These are phyloP conservation scores for Leccinum subgranulosum DNA, from an alignment of 768 basidiomycete species.

Conservation along the genomic window DNA sequence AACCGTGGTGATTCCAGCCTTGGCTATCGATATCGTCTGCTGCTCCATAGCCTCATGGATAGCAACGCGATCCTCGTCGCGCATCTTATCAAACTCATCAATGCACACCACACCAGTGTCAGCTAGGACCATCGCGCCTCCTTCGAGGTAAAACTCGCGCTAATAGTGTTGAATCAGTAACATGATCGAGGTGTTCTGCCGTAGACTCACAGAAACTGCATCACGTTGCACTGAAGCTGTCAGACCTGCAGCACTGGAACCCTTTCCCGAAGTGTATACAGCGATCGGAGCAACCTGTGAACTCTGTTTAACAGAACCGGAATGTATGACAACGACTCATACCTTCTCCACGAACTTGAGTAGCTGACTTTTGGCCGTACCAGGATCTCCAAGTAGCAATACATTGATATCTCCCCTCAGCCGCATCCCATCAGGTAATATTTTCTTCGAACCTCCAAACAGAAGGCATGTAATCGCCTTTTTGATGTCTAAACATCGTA, in stretches of 20 bases:
- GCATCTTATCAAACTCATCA: slow-evolving; percentile 99
- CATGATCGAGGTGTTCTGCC: neutral
- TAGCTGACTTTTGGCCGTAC: slow-evolving; percentile 96
- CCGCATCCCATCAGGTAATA: slow-evolving; percentile 96
- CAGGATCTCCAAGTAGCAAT: slow-evolving; percentile 92
- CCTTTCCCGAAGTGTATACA: slow-evolving; percentile 98
- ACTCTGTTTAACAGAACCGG: neutral
- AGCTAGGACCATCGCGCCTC: slow-evolving; percentile 98
- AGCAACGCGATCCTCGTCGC: slow-evolving; percentile 97
- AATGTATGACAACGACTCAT: neutral
- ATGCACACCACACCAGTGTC: slow-evolving; percentile 99
- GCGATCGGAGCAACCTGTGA: slow-evolving; percentile 90
- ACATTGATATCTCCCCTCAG: slow-evolving; percentile 98
- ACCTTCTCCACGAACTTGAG: slow-evolving; percentile 99
- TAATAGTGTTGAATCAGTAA: slow-evolving; percentile 30
- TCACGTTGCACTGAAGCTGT: slow-evolving; percentile 98
- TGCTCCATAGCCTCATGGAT: slow-evolving; percentile 99
- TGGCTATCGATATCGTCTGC: slow-evolving; percentile 98
- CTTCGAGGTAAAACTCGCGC: slow-evolving; percentile 99
- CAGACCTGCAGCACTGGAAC: slow-evolving; percentile 96
- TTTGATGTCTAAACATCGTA: slow-evolving; percentile 77
- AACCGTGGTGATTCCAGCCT: slow-evolving; percentile 97
- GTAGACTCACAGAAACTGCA: slow-evolving; percentile 68
- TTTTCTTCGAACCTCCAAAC: slow-evolving; percentile 96
- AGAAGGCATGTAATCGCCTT: slow-evolving; percentile 96